Percentiles rank a stretch among this genome's conserved stretches.
phyloP scores from a whole-genome alignment of 164 flowering plant species.

The Aristolochia californica region DNA sequence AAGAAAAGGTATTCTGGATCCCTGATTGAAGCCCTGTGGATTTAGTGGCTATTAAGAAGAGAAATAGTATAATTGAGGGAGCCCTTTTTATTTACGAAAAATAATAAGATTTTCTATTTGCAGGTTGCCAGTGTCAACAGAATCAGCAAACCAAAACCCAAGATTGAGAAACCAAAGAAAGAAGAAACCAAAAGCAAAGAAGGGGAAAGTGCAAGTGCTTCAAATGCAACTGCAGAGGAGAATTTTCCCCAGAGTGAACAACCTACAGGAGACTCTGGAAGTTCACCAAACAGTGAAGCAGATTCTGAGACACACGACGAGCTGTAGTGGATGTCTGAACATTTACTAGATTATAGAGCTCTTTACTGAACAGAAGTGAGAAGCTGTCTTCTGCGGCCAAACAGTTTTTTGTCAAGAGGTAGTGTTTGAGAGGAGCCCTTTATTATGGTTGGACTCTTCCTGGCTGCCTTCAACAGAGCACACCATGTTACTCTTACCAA shows the following conservation, averaged over 20 bases:
- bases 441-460: no score
- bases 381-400: no score
- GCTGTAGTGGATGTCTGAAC: conserved; percentile 6
- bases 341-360: no score
- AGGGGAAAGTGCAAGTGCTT: conserved; percentile 6
- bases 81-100: neutral
- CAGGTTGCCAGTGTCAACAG: conserved; percentile 60
- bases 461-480: no score
- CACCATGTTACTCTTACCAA: no score
- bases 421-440: no score
- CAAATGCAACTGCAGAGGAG: conserved; percentile 14
- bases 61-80: no score
- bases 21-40: no score
- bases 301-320: conserved; percentile 17
- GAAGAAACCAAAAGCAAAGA: conserved; percentile 38
- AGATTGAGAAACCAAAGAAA: conserved; percentile 62
- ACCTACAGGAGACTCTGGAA: conserved; percentile 8
- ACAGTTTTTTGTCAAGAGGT: no score
- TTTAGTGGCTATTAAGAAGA: no score
- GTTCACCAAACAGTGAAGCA: conserved; percentile 9
- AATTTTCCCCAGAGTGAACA: conserved; percentile 12
- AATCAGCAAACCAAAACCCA: conserved; percentile 96
- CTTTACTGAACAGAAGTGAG: no score
- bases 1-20: conserved; percentile 47
- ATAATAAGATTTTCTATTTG: conserved; percentile 1